Base-by-base conservation (phyloP, 192 early-diverging fungal genomes). In the Helicostylum pulchrum region DNA sequence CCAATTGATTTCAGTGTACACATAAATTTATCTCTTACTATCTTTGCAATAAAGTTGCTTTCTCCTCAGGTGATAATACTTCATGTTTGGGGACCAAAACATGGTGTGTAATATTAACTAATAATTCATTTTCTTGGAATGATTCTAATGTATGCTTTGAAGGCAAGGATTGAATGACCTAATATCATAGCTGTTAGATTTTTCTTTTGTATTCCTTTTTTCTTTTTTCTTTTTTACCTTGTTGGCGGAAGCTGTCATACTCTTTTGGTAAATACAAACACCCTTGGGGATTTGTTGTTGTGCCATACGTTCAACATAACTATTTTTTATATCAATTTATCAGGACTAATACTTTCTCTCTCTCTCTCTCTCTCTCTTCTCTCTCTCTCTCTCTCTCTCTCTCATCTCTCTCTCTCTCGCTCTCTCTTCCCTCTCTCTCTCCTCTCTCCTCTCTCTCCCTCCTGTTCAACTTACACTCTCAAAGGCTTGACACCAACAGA, bases 101-200 rank as follows among this genome's bases (percentile, higher is more conserved):
- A 66, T 99, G 97, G 60, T 94, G 80, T 34, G 97, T 99, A 61
- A 99, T 99, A 74, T 99, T 99, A 58, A 99, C 94, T 21, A 99
- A 74, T 39, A 99, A 75, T 72, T 98, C 94, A 42, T 85, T 74
- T 77, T 99, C 97, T 51, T 89, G 77, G 68, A 99, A 99, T 8
- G 90, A 80, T 53, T 97, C 94, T 32, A 99, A 64, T 8, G 77
- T 70, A 75, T 89, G 90, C 68, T 86, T 90, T 11, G 81, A 75
- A 6, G 81, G 77, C 75, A 91, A 75, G 51, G 82, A 79, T 67
- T 83, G 82, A 45, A 92, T 81, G 19, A 87, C 87, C 83, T 85
- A 50, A 11, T n/a, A 36, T 43, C 19, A 53, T 26, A 26, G 51
- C 26, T 53, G 7, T 15, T 9, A 8, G 21, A 2, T 9, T 23